Evolutionary conservation across 495 filamentous ascomycete species (phyloP), one percentile per base, ranked within the genome.

Genomic region (Paragyromitra xinjiangensis): DNA sequence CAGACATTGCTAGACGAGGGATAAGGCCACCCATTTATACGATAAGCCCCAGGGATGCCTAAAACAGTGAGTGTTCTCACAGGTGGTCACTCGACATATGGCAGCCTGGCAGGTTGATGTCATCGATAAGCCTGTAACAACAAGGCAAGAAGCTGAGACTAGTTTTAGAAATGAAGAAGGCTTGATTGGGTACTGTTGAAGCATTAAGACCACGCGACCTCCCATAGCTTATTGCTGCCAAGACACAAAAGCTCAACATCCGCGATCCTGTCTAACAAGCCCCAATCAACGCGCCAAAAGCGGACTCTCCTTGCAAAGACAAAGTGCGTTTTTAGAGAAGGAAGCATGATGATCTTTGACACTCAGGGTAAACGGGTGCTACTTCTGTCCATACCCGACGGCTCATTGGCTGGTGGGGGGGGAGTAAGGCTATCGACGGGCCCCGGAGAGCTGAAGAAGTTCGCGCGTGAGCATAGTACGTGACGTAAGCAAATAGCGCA

Each of bases 401-500:
- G 29, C 44, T 55, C 48, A 71, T 75, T 75, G 73, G 73, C 22
- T 45, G 24, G 56, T 24, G 34, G 51, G 4, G 34, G 34, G 8
- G 24, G 19, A 34, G 34, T n/a, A 73, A 71, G 66, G 73, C 53
- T 71, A 63, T 50, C 73, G 19, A 40, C 24, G 53, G 48, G 26
- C 65, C 24, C 12, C 53, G 39, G 14, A 34, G 48, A 72, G 56
- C 45, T 63, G 59, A 42, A 61, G 37, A 44, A n/a, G 56, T 14
- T 63, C 42, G 73, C 73, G 73, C 73, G 73, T 76, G 73, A 71
- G 51, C 64, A 45, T 16, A 5, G 39, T 45, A 48, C 39, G 53
- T 76, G 73, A 76, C 73, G 73, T 72, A 76, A 76, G 73, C 73
- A 76, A 58, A 64, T 71, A 71, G 42, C 24, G 22, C 45, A 26